Evolutionary conservation across 768 basidiomycete genomes (phyloP).

Genomic region (Termitomyces sp.): DNA sequence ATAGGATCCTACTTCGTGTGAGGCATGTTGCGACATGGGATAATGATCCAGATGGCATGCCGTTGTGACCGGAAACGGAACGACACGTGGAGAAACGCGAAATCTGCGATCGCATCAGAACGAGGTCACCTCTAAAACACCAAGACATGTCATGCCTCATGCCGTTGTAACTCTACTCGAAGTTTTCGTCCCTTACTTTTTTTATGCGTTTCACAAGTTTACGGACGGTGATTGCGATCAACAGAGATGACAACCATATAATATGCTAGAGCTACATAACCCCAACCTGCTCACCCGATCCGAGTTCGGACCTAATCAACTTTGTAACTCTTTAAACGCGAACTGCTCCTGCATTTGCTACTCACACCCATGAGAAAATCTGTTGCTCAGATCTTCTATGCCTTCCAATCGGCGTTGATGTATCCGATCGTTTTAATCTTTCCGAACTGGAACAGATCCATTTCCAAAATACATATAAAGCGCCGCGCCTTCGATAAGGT

Average conservation of each 20-base stretch:
- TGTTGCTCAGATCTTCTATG: slow-evolving; percentile 8
- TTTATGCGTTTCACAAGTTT: slow-evolving; percentile 1
- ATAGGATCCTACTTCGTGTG: too few relatives aligned
- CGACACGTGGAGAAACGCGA: slow-evolving; percentile 1
- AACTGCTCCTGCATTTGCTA: not conserved
- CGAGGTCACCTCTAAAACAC: slow-evolving; percentile 1
- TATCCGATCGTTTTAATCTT: slow-evolving; percentile 15
- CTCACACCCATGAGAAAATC: slow-evolving; percentile 8
- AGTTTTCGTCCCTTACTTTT: not conserved
- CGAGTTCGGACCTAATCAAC: not conserved
- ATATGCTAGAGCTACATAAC: not conserved
- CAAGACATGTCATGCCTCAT: slow-evolving; percentile 9
- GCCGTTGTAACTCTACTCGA: slow-evolving; percentile 5
- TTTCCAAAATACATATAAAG: slow-evolving; percentile 10
- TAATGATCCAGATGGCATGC: not conserved
- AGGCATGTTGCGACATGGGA: not conserved
- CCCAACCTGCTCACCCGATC: not conserved
- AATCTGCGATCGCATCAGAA: slow-evolving; percentile 4
- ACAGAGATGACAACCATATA: not conserved
- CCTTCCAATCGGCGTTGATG: slow-evolving; percentile 13
- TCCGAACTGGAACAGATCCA: slow-evolving; percentile 10
- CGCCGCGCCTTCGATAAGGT: not conserved
- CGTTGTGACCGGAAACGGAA: not conserved
- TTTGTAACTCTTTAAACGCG: not conserved
- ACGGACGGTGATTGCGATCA: not conserved